Conservation (phyloP, 345 rosid genomes). For the Eucalyptus paniculata region DNA sequence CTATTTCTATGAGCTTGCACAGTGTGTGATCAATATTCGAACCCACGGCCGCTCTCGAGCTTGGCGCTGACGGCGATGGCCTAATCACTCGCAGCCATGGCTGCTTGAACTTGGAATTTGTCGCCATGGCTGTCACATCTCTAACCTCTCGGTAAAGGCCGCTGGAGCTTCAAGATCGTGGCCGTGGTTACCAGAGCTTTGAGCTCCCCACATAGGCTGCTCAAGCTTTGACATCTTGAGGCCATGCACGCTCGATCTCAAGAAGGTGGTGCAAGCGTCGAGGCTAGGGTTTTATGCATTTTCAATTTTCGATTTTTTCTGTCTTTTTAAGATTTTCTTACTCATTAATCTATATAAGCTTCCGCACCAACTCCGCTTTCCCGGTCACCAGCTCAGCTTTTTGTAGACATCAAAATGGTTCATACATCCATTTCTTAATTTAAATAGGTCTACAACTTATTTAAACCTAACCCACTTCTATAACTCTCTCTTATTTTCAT, state of each 20-base stretch:
- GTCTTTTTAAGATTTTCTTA: too few relatives aligned
- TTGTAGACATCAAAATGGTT: too few relatives aligned
- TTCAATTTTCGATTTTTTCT: too few relatives aligned
- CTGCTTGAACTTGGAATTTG: not conserved
- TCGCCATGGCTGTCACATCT: not conserved
- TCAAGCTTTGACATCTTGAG: not conserved
- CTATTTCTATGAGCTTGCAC: not conserved
- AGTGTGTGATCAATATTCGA: not conserved
- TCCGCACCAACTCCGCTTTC: too few relatives aligned
- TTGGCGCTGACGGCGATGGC: not conserved
- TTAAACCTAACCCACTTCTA: too few relatives aligned
- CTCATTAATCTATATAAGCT: too few relatives aligned
- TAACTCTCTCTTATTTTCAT: too few relatives aligned
- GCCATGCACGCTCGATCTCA: not conserved
- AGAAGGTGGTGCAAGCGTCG: not conserved
- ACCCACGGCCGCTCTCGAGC: not conserved
- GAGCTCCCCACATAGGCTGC: not conserved
- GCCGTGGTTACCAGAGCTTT: not conserved
- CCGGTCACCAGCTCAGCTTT: too few relatives aligned
- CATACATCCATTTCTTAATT: too few relatives aligned
- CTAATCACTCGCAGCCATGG: not conserved
- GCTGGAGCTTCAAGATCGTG: not conserved
- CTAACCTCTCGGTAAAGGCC: not conserved
- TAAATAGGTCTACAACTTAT: too few relatives aligned
- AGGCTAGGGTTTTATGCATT: too few relatives aligned